These are phyloP conservation scores for Eustoma russellianum DNA, from an alignment of 257 asterid genomes.

Conservation along the genomic window DNA sequence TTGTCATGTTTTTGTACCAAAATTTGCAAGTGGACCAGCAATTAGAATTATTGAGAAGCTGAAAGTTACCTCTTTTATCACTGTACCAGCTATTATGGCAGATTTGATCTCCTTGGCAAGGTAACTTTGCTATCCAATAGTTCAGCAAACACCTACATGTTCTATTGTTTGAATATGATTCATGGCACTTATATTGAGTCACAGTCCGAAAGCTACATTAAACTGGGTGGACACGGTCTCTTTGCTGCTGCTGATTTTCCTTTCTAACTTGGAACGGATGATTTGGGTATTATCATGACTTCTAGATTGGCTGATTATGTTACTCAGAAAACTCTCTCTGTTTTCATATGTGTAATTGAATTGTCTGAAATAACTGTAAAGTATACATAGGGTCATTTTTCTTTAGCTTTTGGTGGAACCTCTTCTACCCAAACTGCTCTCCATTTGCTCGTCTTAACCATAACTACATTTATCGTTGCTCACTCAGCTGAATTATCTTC, in stretches of 20 bases:
- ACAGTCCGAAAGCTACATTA: not conserved
- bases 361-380: not conserved
- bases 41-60: slow-evolving; percentile 49
- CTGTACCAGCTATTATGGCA: slow-evolving; percentile 92
- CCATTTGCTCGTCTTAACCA: not conserved
- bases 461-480: not conserved
- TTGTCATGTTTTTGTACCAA: slow-evolving; percentile 63
- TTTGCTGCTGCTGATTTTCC: not conserved
- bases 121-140: slow-evolving; percentile 16
- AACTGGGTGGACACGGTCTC: not conserved
- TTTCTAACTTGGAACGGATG: not conserved
- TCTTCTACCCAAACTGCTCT: not conserved
- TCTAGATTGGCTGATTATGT: not conserved
- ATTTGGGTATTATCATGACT: not conserved
- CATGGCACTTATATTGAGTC: not conserved
- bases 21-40: slow-evolving; percentile 60
- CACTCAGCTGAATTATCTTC: not conserved
- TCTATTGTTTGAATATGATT: not conserved
- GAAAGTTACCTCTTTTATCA: slow-evolving; percentile 59
- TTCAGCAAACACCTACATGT: not conserved
- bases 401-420: not conserved
- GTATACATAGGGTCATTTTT: not conserved
- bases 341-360: too few species aligned
- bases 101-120: slow-evolving; percentile 53
- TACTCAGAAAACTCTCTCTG: not conserved